A percentile compares a stretch with the other conserved stretches of the same genome.
These are phyloP conservation scores for Neurospora tetraspora DNA, from an alignment of 495 filamentous ascomycete species.

Conservation along the genomic window DNA sequence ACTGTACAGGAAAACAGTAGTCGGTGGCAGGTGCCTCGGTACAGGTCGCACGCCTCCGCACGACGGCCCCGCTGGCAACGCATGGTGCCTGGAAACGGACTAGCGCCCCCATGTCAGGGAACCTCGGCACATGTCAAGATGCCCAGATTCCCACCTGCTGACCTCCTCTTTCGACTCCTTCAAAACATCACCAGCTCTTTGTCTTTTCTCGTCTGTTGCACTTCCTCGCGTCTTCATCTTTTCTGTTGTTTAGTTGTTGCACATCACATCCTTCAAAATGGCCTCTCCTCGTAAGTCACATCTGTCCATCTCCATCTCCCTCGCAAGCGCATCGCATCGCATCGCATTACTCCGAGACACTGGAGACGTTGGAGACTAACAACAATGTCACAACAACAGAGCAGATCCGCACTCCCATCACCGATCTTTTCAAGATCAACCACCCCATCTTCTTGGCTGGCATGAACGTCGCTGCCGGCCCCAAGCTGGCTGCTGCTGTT, in stretches of 20 bases:
- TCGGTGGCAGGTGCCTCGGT: slow-evolving; percentile 4
- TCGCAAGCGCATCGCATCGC: slow-evolving; percentile 4
- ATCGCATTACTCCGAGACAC: background rate
- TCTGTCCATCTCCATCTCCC: background rate
- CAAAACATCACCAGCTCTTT: background rate
- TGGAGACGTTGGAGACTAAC: slow-evolving; percentile 8
- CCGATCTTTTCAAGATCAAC: slow-evolving; percentile 93
- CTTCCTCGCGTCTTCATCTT: slow-evolving; percentile 5
- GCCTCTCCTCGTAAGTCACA: slow-evolving; percentile 66
- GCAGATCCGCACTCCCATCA: slow-evolving; percentile 77
- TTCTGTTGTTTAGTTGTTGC: slow-evolving; percentile 6
- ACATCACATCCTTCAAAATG: slow-evolving; percentile 42
- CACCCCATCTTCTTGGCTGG: slow-evolving; percentile 92
- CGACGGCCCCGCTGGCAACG: background rate
- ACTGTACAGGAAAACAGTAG: background rate
- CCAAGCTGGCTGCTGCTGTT: slow-evolving; percentile 92
- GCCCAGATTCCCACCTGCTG: background rate
- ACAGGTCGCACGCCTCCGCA: background rate
- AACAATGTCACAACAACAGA: slow-evolving; percentile 39
- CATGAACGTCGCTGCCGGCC: slow-evolving; percentile 98
- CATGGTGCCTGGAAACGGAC: slow-evolving; percentile 1
- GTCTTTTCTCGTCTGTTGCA: background rate
- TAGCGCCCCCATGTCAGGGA: background rate
- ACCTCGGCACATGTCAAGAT: slow-evolving; percentile 9
- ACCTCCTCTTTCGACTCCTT: background rate